Percentiles rank a stretch among this genome's conserved stretches.
These are phyloP conservation scores for Opeltia flavorubescens DNA, from an alignment of 495 filamentous ascomycete genomes.

Conservation along the genomic window DNA sequence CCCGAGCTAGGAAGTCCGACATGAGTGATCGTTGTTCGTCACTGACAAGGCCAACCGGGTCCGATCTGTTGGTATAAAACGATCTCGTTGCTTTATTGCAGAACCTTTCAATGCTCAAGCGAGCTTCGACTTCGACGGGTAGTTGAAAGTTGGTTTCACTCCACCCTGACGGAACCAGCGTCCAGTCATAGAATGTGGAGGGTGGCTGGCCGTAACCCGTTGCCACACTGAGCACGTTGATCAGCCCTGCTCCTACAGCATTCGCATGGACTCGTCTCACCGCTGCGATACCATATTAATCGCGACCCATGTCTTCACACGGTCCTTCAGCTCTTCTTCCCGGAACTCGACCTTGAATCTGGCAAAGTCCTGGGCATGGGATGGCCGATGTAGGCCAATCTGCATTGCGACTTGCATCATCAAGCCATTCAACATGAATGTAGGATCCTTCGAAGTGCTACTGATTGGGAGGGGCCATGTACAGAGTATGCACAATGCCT, in stretches of 20 bases:
- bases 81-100: slow-evolving; percentile 75
- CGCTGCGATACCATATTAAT: slow-evolving; percentile 87
- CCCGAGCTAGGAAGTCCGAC: slow-evolving; percentile 39
- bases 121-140: slow-evolving; percentile 48
- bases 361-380: slow-evolving; percentile 81
- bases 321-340: slow-evolving; percentile 71
- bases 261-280: slow-evolving; percentile 22
- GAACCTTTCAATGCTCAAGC: slow-evolving; percentile 69
- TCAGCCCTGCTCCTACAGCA: slow-evolving; percentile 13
- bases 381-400: slow-evolving; percentile 78
- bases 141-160: slow-evolving; percentile 52
- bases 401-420: slow-evolving; percentile 92
- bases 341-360: slow-evolving; percentile 69
- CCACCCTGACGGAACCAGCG: slow-evolving; percentile 48
- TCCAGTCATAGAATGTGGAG: slow-evolving; percentile 80
- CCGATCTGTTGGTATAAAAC: slow-evolving; percentile 66
- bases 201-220: slow-evolving; percentile 87
- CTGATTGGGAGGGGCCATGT: slow-evolving; percentile 83
- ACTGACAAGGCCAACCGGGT: slow-evolving; percentile 57
- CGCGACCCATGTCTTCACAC: slow-evolving; percentile 79
- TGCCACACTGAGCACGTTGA: slow-evolving; percentile 42
- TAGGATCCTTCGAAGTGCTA: slow-evolving; percentile 75
- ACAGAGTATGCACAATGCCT: slow-evolving; percentile 78
- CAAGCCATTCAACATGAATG: slow-evolving; percentile 76
- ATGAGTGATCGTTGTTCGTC: slow-evolving; percentile 57